Conservation (phyloP, 129 eudicot genomes). For the Flaveria trinervia region DNA sequence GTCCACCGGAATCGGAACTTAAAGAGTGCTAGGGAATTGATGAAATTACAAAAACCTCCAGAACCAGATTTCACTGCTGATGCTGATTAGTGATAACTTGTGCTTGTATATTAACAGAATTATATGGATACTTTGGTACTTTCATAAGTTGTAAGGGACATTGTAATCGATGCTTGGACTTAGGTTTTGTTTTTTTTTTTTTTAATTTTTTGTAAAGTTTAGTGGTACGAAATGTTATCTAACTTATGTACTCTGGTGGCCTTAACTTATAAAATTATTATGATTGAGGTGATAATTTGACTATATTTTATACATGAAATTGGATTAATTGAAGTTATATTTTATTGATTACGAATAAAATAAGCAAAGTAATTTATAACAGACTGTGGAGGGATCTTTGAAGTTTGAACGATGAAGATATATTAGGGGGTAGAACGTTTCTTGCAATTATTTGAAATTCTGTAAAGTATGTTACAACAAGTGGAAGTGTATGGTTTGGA, state of each 20-base stretch:
- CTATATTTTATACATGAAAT: too few species aligned
- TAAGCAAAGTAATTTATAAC: too few species aligned
- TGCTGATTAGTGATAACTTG: conserved; percentile 54
- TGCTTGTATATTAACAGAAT: conserved; percentile 39
- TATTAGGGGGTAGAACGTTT: too few species aligned
- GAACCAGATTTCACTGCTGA: conserved; percentile 94
- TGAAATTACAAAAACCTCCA: conserved; percentile 84
- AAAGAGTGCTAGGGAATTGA: conserved; percentile 76
- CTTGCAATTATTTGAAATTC: too few species aligned
- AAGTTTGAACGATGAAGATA: too few species aligned
- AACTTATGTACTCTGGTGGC: not conserved
- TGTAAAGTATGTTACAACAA: too few species aligned
- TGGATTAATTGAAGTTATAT: too few species aligned
- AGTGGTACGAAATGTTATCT: not conserved
- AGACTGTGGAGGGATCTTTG: too few species aligned
- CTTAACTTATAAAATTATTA: too few species aligned
- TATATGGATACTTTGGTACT: conserved; percentile 23
- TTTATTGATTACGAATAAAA: too few species aligned
- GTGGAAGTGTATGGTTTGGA: too few species aligned
- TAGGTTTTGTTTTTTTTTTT: not conserved
- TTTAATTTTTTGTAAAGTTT: not conserved
- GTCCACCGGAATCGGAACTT: conserved; percentile 80
- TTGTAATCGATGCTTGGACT: not conserved
- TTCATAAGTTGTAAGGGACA: conserved; percentile 30
- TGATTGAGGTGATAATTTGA: too few species aligned